Evolutionary conservation across 1,284 basidiomycete genomes (phyloP), one percentile per base, ranked within the genome.

Genomic region (Fomitopsis palustris): DNA sequence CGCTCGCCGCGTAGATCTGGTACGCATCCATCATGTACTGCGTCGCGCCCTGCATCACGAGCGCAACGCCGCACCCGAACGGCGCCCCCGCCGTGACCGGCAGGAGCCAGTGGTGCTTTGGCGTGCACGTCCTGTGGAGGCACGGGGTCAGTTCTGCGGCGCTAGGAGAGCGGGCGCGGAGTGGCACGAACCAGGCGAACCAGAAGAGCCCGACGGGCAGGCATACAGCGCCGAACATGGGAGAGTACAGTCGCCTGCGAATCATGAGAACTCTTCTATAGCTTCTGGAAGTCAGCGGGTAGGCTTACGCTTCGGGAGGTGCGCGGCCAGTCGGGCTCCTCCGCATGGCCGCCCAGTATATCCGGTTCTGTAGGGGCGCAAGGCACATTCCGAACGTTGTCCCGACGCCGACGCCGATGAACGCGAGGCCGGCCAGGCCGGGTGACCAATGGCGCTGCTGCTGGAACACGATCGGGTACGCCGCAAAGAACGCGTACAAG

Each of bases 21-120:
- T 87, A 88, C 2, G 81, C 75, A 63, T 87, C 86, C 79, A 89
- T 86, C 56, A 88, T 75, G 73, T 89, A 90, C 12, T 83, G 81
- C 33, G 81, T 81, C 21, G 83, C 70, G 35, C 80, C 78, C 58
- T 83, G 82, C 70, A 88, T 78, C 61, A 88, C 82, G 61, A 84
- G 77, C 3, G 86, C 77, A 56, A 86, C 79, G 12, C 83, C 85
- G 17, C 75, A 70, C n/a, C 86, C 88, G 68, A 89, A 88, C 0
- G 87, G 87, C 2, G 83, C 72, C 0, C 81, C 81, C 5, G 84
- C 82, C n/a, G 87, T 67, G 63, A 87, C 80, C 12, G 86, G 83
- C 0, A 83, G 80, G 60, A 86, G 81, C 81, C 81, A 88, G 60
- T 81, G 86, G 0, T 87, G 74, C 0, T 75, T 73, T 0, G 83